Conservation (phyloP, 2,329 filamentous ascomycete genomes). For the Septoria linicola region DNA sequence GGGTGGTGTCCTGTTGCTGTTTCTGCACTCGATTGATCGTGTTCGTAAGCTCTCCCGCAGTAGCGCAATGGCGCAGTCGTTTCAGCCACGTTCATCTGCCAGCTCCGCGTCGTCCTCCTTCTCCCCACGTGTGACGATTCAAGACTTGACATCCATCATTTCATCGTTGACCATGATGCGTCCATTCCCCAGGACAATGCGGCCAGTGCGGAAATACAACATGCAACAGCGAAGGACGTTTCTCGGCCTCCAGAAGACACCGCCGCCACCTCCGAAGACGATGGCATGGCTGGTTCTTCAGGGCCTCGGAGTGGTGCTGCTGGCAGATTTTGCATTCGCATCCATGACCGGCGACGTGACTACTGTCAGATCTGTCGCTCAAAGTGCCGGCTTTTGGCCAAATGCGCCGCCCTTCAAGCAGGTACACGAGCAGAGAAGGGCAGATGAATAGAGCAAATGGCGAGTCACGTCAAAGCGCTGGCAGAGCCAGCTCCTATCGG, state of each 20-base stretch:
- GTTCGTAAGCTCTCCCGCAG: background rate
- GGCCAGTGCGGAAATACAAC: background rate
- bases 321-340: constrained; percentile 33
- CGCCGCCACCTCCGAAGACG: constrained; percentile 32
- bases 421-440: constrained; percentile 20
- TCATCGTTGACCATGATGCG: no score
- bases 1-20: no score
- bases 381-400: constrained; percentile 33
- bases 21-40: no score
- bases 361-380: constrained; percentile 29
- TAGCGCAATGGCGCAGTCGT: background rate
- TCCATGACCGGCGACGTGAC: constrained; percentile 26
- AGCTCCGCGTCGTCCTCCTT: no score
- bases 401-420: constrained; percentile 27
- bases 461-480: no score
- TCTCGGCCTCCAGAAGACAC: constrained; percentile 34
- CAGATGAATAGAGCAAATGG: background rate
- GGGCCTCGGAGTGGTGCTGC: constrained; percentile 37
- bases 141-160: no score
- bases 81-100: no score
- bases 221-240: constrained; percentile 32
- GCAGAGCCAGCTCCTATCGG: no score
- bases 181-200: background rate
- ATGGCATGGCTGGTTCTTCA: constrained; percentile 38
- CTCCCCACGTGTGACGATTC: no score